phyloP scores from a whole-genome alignment of 805 yeast species.

The Ogataea angusta region DNA sequence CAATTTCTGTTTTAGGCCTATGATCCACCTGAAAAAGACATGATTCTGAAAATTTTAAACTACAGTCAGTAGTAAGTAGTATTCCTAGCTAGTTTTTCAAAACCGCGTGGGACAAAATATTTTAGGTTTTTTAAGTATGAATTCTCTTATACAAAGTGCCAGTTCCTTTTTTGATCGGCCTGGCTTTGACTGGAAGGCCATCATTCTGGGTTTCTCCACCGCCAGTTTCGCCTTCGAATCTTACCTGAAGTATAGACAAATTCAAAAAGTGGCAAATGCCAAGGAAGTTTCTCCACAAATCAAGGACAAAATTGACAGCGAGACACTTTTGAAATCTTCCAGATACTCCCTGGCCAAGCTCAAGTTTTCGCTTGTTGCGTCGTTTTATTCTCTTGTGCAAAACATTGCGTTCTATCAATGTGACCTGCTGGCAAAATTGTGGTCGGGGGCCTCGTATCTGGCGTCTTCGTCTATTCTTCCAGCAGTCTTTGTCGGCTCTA shows the following conservation, averaged over 20 bases:
- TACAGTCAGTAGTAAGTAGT: no score
- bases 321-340: constrained; percentile 74
- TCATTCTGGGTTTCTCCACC: constrained; percentile 70
- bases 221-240: constrained; percentile 75
- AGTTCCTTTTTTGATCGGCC: constrained; percentile 61
- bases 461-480: constrained; percentile 29
- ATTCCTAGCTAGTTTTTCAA: no score
- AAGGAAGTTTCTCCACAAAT: constrained; percentile 65
- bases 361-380: constrained; percentile 57
- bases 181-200: constrained; percentile 72
- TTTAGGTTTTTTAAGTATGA: constrained; percentile 14
- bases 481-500: constrained; percentile 42
- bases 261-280: constrained; percentile 51
- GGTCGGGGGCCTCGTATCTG: constrained; percentile 47
- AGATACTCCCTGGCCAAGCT: constrained; percentile 78
- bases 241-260: constrained; percentile 74
- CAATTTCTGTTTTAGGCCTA: constrained; percentile 16
- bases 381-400: constrained; percentile 49
- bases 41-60: constrained; percentile 9
- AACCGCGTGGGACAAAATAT: neutral
- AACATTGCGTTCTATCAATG: constrained; percentile 55
- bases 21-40: constrained; percentile 15
- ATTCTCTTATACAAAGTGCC: constrained; percentile 33
- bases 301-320: constrained; percentile 62
- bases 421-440: constrained; percentile 62